Percentiles rank a stretch among this genome's conserved stretches.
Conservation (phyloP, 2,329 filamentous ascomycete genomes). For the Bipolaris sorokiniana region DNA sequence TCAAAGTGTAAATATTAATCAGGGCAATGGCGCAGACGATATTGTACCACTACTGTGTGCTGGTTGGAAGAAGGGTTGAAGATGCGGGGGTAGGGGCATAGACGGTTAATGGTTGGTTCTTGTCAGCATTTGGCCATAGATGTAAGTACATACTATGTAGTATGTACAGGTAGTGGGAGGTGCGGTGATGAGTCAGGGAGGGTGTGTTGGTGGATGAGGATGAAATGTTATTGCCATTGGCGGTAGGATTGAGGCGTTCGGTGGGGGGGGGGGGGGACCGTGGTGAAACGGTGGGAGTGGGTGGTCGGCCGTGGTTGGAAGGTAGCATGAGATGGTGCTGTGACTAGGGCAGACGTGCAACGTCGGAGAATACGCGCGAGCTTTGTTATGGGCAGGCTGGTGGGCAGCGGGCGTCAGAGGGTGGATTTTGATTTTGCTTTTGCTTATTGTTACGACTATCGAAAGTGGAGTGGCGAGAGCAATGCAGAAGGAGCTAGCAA, state of each 20-base stretch:
- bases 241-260: not conserved
- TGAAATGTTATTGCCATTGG: not conserved
- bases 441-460: no score
- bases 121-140: not conserved
- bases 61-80: not conserved
- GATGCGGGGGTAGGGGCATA: not conserved
- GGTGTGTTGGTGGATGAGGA: not conserved
- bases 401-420: not conserved
- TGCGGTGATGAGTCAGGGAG: not conserved
- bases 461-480: no score
- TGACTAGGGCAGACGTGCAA: constrained; percentile 3
- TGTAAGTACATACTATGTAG: no score
- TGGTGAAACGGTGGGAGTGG: not conserved
- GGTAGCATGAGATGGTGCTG: no score
- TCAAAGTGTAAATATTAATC: not conserved
- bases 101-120: not conserved
- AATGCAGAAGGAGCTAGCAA: no score
- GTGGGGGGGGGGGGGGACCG: not conserved
- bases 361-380: constrained; percentile 19
- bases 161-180: not conserved
- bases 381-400: not conserved
- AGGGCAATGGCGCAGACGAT: not conserved
- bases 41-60: not conserved
- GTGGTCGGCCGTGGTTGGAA: not conserved
- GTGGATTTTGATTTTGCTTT: not conserved